phyloP scores from a whole-genome alignment of 345 rosid genomes.

The Aegle marmelos region DNA sequence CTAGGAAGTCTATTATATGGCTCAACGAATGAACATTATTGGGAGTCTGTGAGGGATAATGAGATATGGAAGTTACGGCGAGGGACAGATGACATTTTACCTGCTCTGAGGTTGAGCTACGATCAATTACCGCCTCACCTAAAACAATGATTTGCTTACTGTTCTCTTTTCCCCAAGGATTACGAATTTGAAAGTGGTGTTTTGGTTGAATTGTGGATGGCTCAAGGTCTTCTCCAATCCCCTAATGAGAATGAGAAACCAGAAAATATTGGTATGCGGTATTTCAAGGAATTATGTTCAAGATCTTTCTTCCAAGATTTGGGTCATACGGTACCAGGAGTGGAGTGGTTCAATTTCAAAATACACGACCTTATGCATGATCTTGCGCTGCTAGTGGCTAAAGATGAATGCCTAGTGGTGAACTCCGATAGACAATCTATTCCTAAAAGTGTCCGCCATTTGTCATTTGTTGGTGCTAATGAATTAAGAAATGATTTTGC shows the following conservation, averaged over 20 bases:
- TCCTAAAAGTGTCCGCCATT: neutral
- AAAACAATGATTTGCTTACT: constrained; percentile 17
- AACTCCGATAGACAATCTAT: rapidly evolving
- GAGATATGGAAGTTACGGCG: constrained; percentile 23
- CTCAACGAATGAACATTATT: neutral
- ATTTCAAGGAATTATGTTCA: constrained; percentile 11
- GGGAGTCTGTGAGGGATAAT: constrained; percentile 20
- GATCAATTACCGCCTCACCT: constrained; percentile 8
- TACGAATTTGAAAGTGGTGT: rapidly evolving
- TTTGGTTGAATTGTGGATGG: constrained; percentile 22
- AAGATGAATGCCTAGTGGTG: neutral
- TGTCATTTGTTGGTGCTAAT: constrained; percentile 1
- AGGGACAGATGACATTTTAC: neutral
- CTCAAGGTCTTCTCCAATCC: neutral
- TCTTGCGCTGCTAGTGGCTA: neutral
- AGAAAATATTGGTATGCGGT: constrained; percentile 5
- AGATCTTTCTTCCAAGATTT: constrained; percentile 24
- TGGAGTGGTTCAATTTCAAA: neutral
- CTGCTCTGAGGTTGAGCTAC: constrained; percentile 11
- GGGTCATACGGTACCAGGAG: rapidly evolving
- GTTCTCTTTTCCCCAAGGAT: constrained; percentile 14
- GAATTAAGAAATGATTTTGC: neutral
- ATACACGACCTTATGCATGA: constrained; percentile 27
- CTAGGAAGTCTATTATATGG: neutral
- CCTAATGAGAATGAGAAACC: neutral